Evolutionary conservation across 2,329 filamentous ascomycete genomes (phyloP), one percentile per base, ranked within the genome.

Genomic region (Epichloe uncinata): DNA sequence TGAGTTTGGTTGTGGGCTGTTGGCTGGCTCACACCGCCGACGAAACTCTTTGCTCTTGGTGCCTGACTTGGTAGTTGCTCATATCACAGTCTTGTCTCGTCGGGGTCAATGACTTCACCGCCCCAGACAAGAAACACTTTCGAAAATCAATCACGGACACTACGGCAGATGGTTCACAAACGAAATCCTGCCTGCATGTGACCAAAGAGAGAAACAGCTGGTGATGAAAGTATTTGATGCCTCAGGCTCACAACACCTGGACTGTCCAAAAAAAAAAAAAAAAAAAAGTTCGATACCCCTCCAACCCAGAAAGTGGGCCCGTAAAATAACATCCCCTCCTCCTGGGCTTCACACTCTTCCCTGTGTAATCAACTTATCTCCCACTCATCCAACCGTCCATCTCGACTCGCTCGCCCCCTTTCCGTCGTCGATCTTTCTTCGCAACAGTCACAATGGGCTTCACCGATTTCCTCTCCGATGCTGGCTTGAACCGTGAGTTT

Each of bases 401-500:
- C 3, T 16, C 37, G 33, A 50, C 40, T 20, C 42, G 18, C 9
- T 36, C 20, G 22, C 5, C 35, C 18, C 41, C n/a, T 26, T 15
- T 38, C 34, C 42, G 37, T 50, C 40, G 40, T 50, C 26, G 35
- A 36, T 47, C 22, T 30, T 18, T 38, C 18, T 26, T 35, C 18
- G 26, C 38, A 44, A 12, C 34, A 48, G 38, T 53, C 60, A 75
- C 58, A 58, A 84, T 84, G 81, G 80, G 80, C 67, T 84, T 84
- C 74, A 71, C 73, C 66, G 79, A 84, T 67, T 71, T 84, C 61
- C 65, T 78, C 61, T 73, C 76, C 64, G 79, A 81, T 64, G 69
- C 78, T 68, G 80, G 81, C 64, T 69, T 81, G 48, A 52, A 55
- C 55, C 54, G 61, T 63, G 49, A 57, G 58, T 55, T 33, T 41